Evolutionary conservation across 176 grass and related monocot species (phyloP), one percentile per base, ranked within the genome.

Genomic region (Oryza longistaminata): DNA sequence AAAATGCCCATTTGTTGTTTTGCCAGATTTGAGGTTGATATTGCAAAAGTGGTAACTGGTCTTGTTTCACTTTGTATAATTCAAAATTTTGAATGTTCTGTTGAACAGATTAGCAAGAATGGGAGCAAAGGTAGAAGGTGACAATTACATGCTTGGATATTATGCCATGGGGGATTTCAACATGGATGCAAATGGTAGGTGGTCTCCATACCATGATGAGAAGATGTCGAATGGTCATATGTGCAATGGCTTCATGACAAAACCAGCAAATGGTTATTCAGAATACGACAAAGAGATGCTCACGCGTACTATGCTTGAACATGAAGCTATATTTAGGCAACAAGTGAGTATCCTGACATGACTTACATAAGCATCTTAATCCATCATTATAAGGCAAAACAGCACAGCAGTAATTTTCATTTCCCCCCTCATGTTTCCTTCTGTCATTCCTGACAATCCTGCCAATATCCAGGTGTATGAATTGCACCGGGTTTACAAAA

Each of bases 401-500:
- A 62, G 7, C 64, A 78, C 44, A 49, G 2, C 7, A 68, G 8
- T 67, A 62, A 29, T 33, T 27, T 33, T 79, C 21, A 74, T 3
- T 58, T 27, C 55, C 25, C 50, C 19, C 22, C 39, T 73, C 13
- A 46, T 71, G 2, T 49, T 67, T 87, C 82, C 74, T 67, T 67
- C 27, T 74, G 64, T 77, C 70, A 76, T 70, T 25, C 72, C 65
- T 83, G 65, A 88, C 37, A 66, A 27, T 33, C 49, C 68, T 46
- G 60, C 81, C 58, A 40, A 44, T 35, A 64, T 95, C 74, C 70
- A 99, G 96, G 96, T 99, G n/a, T 91, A 86, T 88, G 96, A 99
- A 88, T 88, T 99, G 87, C 96, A 99, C 73, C 93, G 91, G 49
- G 87, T 99, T 85, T 99, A 93, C 83, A 87, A 85, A 88, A 90